Percentiles rank a stretch among this genome's conserved stretches.
Conservation (phyloP, 1,284 basidiomycete genomes). For the Phellopilus nigrolimitatus region DNA sequence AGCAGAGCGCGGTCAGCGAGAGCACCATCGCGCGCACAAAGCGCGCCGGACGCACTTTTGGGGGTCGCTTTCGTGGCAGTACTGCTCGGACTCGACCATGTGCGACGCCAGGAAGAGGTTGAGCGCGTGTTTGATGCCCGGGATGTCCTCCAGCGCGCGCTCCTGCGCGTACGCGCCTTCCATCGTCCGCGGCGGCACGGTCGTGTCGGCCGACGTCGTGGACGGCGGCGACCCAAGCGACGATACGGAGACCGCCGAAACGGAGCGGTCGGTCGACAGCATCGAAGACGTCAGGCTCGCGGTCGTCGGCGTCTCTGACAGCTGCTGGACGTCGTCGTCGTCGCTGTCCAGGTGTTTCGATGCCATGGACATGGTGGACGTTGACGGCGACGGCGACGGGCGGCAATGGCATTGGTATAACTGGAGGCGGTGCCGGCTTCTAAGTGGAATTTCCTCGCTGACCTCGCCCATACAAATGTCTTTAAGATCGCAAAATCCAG, state of each 20-base stretch:
- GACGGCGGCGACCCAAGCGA: neutral
- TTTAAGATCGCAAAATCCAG: no score
- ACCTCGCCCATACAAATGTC: no score
- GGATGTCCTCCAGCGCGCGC: slow-evolving; percentile 17
- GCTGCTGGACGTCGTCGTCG: no score
- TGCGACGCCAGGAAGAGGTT: slow-evolving; percentile 18
- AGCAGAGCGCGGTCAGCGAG: no score
- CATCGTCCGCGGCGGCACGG: slow-evolving; percentile 5
- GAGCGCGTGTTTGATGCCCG: slow-evolving; percentile 14
- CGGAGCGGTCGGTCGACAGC: no score
- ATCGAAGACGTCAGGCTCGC: neutral
- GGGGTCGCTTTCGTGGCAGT: slow-evolving; percentile 58
- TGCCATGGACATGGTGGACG: no score
- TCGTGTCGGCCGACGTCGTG: slow-evolving; percentile 37
- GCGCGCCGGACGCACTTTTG: slow-evolving; percentile 44
- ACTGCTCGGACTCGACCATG: slow-evolving; percentile 31
- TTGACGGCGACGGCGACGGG: no score
- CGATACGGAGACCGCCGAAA: neutral
- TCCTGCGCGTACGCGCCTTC: slow-evolving; percentile 13
- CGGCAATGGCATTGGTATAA: no score
- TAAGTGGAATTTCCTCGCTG: no score
- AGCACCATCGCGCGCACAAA: neutral
- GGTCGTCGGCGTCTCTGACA: neutral
- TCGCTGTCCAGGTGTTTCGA: no score
- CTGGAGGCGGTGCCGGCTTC: no score